Evolutionary conservation across 257 asterid species (phyloP).

Genomic region (Cruciata laevipes): DNA sequence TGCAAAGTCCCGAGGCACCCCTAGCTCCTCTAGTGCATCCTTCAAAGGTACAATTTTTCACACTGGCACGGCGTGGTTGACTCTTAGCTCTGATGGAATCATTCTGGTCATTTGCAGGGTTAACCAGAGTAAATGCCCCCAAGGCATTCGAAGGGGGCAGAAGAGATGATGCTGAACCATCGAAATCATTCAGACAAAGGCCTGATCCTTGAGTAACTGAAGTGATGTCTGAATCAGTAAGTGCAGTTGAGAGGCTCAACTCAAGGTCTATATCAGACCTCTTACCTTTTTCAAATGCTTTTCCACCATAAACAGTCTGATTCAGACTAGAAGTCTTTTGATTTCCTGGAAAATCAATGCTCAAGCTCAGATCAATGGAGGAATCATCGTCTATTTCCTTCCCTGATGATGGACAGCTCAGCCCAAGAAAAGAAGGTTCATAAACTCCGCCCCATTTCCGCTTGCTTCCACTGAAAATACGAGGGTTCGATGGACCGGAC

Average conservation of each 20-base stretch:
- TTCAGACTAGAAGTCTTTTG: constrained; percentile 10
- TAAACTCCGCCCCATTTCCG: constrained; percentile 31
- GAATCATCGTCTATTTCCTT: constrained; percentile 42
- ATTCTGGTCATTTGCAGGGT: constrained; percentile 11
- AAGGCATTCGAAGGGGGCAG: constrained; percentile 27
- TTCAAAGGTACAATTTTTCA: constrained; percentile 36
- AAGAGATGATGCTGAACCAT: constrained; percentile 57
- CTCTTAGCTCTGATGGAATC: constrained; percentile 15
- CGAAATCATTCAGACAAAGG: constrained; percentile 18
- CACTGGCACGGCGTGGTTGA: constrained; percentile 25
- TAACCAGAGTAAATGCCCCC: constrained; percentile 10
- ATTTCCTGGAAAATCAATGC: constrained; percentile 29
- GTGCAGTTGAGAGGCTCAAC: constrained; percentile 45
- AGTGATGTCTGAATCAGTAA: constrained; percentile 43
- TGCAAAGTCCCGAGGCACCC: constrained; percentile 67
- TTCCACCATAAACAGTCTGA: constrained; percentile 17
- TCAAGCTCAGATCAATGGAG: constrained; percentile 38
- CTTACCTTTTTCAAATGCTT: constrained; percentile 11
- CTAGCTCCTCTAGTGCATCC: constrained; percentile 62
- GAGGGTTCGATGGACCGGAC: constrained; percentile 19
- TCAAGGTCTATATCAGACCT: constrained; percentile 48
- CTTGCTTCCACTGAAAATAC: constrained; percentile 29
- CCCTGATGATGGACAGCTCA: constrained; percentile 34
- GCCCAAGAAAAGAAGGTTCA: constrained; percentile 44
- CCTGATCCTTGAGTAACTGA: constrained; percentile 27